Conservation (phyloP, 768 basidiomycete species). For the Scleroderma citrinum region DNA sequence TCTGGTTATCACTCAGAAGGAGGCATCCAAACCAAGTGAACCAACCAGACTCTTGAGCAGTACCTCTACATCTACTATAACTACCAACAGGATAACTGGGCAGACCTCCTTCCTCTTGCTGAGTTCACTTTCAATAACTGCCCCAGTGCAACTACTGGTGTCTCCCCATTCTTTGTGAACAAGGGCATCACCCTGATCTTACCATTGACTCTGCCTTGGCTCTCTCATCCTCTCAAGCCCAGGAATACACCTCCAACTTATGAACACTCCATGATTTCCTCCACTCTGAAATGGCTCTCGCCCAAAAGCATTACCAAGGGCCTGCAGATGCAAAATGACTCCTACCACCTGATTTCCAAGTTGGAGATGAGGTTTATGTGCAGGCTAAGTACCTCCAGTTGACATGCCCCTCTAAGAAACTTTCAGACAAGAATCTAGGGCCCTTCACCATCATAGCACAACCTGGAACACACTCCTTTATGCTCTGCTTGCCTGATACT, state of each 20-base stretch:
- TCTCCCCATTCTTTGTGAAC: conserved; percentile 29
- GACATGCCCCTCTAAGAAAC: conserved; percentile 8
- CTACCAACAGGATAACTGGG: conserved; percentile 32
- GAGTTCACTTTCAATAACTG: conserved; percentile 32
- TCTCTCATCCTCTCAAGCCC: conserved; percentile 11
- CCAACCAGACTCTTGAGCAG: conserved; percentile 21
- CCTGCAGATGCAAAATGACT: conserved; percentile 2
- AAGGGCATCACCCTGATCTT: conserved; percentile 22
- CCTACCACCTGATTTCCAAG: conserved; percentile 1
- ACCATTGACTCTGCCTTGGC: conserved; percentile 10
- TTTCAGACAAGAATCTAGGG: conserved; percentile 16
- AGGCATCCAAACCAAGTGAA: conserved; percentile 14
- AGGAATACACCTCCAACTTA: conserved; percentile 17
- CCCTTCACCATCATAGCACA: conserved; percentile 17
- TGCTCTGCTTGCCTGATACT: conserved; percentile 14
- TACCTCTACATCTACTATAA: conserved; percentile 31
- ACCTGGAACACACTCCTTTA: conserved; percentile 14
- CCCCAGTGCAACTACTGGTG: conserved; percentile 18
- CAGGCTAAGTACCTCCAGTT: conserved; percentile 5
- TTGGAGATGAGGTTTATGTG: conserved; percentile 7
- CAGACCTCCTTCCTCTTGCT: conserved; percentile 22
- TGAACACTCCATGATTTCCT: conserved; percentile 13
- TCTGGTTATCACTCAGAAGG: conserved; percentile 7
- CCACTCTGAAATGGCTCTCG: conserved; percentile 9
- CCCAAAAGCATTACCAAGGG: conserved; percentile 10